Evolutionary conservation across 371 early-diverging fungal species (phyloP).

Genomic region (Mucor piriformis): DNA sequence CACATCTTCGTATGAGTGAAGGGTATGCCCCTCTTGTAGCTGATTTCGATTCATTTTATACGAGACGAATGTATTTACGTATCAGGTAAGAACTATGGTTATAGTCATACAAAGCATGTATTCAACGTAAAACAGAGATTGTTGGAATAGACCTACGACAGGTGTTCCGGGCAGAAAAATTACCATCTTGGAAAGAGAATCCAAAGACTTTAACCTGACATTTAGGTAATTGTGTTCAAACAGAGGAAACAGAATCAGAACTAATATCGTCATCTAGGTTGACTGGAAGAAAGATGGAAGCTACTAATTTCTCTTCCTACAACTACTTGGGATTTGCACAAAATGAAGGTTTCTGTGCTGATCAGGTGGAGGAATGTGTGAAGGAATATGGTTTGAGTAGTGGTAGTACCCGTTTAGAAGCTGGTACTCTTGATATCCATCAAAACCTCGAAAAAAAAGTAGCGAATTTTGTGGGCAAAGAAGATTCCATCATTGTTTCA

Average conservation of each 20-base stretch:
- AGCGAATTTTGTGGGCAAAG: slow-evolving; percentile 80
- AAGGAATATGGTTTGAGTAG: slow-evolving; percentile 67
- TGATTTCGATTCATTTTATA: slow-evolving; percentile 98
- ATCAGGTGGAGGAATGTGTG: slow-evolving; percentile 82
- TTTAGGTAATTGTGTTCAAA: slow-evolving; percentile 11
- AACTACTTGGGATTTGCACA: slow-evolving; percentile 99
- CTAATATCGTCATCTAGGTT: slow-evolving; percentile 41
- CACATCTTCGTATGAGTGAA: slow-evolving; percentile 71
- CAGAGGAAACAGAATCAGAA: not conserved
- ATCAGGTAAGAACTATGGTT: slow-evolving; percentile 80
- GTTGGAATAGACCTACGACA: slow-evolving; percentile 38
- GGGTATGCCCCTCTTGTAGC: slow-evolving; percentile 91
- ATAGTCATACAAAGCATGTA: too few relatives aligned
- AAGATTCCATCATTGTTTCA: slow-evolving; percentile 45
- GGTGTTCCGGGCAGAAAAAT: slow-evolving; percentile 32
- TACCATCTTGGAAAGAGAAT: slow-evolving; percentile 31
- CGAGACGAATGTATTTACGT: slow-evolving; percentile 91
- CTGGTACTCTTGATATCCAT: slow-evolving; percentile 73
- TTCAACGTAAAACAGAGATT: slow-evolving; percentile 85
- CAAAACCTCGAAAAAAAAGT: slow-evolving; percentile 87
- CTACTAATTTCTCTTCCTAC: slow-evolving; percentile 97
- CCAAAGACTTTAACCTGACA: slow-evolving; percentile 30
- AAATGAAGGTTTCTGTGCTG: slow-evolving; percentile 88
- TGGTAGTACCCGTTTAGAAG: slow-evolving; percentile 75
- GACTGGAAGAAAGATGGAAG: slow-evolving; percentile 81